Evolutionary conservation across 2,329 filamentous ascomycete genomes (phyloP), one percentile per base, ranked within the genome.

Genomic region (Didymella pinodella): DNA sequence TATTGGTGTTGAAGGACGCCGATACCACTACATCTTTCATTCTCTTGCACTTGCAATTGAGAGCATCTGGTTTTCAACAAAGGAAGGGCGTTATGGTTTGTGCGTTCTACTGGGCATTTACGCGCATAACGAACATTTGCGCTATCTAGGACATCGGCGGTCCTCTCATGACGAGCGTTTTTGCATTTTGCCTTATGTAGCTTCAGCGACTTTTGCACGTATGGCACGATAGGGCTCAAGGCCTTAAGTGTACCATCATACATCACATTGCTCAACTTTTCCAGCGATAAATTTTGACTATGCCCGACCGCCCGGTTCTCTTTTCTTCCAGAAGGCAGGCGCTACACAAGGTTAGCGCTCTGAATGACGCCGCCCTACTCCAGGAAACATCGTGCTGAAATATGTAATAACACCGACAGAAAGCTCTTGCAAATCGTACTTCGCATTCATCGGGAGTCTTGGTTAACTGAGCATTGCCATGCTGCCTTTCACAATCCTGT

Each of bases 1-100:
- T 47, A 40, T 38, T 44, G 51, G 56, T 36, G 56, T 51, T 50
- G 20, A 44, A 53, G 55, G 51, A 54, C 46, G 50, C 47, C 51
- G 56, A 59, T 59, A 59, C 56, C 56, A 59, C 41, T 45, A 59
- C 46, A 54, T 59, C 28, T 54, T 54, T 49, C 28, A 43, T 46
- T 59, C 50, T 59, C 46, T 59, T 49, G 50, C 51, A 31, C 12
- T 59, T 50, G 34, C 51, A 54, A 46, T 54, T 31, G 50, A 59
- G 46, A 47, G 48, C 34, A 59, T 47, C 46, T 59, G 50, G 46
- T 40, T 54, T 40, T 50, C 29, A 25, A 38, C 34, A 54, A 50
- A 40, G 51, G n/a, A 47, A 28, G 28, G 56, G 56, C 56, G 50
- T 54, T 50, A 31, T 29, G 55, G 50, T 16, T 36, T 50, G 46